A percentile compares a stretch with the other conserved stretches of the same genome.
Conservation (phyloP, 2,329 filamentous ascomycete species). For the Aspergillus arachidicola region DNA sequence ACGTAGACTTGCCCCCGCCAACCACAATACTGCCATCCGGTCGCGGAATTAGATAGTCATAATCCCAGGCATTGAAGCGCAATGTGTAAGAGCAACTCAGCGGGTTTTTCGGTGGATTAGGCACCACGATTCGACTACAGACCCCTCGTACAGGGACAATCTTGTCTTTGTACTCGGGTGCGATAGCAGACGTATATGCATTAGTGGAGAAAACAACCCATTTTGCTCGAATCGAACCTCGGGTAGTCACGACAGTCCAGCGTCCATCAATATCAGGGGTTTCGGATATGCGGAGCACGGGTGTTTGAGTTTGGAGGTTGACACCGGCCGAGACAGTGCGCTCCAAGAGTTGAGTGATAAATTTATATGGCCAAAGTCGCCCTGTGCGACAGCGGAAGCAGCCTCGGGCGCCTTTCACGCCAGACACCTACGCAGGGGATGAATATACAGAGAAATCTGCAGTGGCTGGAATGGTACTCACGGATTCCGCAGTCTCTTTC, state of each 20-base stretch:
- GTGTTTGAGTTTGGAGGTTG: slow-evolving; percentile 58
- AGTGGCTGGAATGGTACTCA: slow-evolving; percentile 8
- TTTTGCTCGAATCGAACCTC: slow-evolving; percentile 66
- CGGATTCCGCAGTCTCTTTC: slow-evolving; percentile 28
- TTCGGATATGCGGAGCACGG: slow-evolving; percentile 39
- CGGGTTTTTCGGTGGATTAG: slow-evolving; percentile 25
- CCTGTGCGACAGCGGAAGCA: slow-evolving; percentile 38
- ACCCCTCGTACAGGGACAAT: slow-evolving; percentile 74
- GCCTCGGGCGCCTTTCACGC: slow-evolving; percentile 40
- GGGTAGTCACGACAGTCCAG: slow-evolving; percentile 68
- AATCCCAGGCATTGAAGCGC: slow-evolving; percentile 58
- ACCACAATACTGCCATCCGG: slow-evolving; percentile 60
- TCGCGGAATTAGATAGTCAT: slow-evolving; percentile 68
- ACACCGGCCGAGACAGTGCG: slow-evolving; percentile 53
- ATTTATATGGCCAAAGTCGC: slow-evolving; percentile 69
- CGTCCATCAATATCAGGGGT: slow-evolving; percentile 23
- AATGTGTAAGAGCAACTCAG: slow-evolving; percentile 60
- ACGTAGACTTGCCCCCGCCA: slow-evolving; percentile 60
- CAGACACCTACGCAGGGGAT: slow-evolving; percentile 29
- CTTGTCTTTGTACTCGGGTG: slow-evolving; percentile 68
- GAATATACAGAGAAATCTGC: not conserved
- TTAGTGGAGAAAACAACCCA: slow-evolving; percentile 79
- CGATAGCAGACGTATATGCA: slow-evolving; percentile 75
- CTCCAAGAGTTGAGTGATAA: slow-evolving; percentile 72
- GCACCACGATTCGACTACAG: slow-evolving; percentile 36